phyloP scores from a whole-genome alignment of 2,329 filamentous ascomycete species.

The Calonectria naviculata region DNA sequence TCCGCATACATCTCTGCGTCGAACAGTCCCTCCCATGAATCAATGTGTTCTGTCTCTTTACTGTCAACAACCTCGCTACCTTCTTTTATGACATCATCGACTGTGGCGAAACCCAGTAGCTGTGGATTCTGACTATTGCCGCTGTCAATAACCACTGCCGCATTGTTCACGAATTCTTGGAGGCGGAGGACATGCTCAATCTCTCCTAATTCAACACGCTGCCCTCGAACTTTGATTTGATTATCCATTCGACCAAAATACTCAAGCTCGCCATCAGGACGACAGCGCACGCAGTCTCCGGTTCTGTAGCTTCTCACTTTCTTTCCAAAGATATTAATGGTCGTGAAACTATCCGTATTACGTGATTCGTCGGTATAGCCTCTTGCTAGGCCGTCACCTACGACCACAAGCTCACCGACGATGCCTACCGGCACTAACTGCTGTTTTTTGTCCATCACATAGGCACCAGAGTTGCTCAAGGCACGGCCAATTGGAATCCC shows the following conservation, averaged over 20 bases:
- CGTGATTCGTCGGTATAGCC: background rate
- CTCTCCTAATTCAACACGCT: conserved; percentile 37
- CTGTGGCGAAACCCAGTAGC: background rate
- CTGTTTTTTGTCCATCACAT: background rate
- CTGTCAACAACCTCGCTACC: background rate
- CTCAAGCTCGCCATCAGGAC: background rate
- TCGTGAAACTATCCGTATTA: background rate
- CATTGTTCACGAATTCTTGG: background rate
- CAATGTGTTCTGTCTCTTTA: background rate
- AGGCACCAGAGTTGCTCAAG: background rate
- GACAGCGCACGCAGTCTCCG: background rate
- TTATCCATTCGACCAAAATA: conserved; percentile 30
- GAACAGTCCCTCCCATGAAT: background rate
- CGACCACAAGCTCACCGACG: background rate
- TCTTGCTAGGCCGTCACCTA: background rate
- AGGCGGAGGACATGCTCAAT: conserved; percentile 38
- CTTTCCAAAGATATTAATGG: background rate
- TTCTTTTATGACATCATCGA: background rate
- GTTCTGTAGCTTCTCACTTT: background rate
- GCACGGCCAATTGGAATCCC: background rate
- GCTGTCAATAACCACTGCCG: background rate
- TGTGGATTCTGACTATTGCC: no score
- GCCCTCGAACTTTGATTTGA: conserved; percentile 45
- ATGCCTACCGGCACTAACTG: background rate
- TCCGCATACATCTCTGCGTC: background rate